phyloP scores from a whole-genome alignment of 768 basidiomycete genomes.

The Calvatia gigantea region DNA sequence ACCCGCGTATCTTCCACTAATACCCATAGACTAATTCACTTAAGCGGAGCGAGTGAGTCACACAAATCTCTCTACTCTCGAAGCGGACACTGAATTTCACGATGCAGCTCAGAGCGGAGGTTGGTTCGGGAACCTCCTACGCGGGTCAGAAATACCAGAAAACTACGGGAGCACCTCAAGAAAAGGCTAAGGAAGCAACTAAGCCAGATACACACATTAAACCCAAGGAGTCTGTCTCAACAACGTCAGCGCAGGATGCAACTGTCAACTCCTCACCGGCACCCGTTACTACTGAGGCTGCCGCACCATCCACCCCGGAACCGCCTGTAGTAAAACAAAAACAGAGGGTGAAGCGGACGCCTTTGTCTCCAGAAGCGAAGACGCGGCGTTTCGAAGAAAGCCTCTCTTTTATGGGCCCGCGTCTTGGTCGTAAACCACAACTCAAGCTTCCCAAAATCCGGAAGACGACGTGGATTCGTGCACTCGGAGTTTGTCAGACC shows the following conservation, averaged over 20 bases:
- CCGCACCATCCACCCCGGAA: constrained; percentile 10
- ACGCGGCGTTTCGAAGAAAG: constrained; percentile 30
- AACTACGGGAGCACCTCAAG: background rate
- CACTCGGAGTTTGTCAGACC: constrained; percentile 47
- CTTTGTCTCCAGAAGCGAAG: constrained; percentile 28
- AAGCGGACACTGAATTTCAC: background rate
- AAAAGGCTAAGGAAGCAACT: background rate
- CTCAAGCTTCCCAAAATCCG: constrained; percentile 33
- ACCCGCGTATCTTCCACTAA: background rate
- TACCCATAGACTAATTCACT: background rate
- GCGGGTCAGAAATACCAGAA: background rate
- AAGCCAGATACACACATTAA: background rate
- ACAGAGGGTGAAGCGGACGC: constrained; percentile 15
- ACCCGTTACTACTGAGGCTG: background rate
- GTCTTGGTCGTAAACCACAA: constrained; percentile 36
- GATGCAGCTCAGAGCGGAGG: background rate
- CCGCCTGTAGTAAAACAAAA: background rate
- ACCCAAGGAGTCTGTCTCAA: background rate
- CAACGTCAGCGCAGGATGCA: background rate
- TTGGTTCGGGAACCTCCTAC: constrained; percentile 2
- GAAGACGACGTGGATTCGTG: constrained; percentile 44
- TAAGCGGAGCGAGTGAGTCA: background rate
- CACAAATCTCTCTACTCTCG: background rate
- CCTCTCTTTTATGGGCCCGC: constrained; percentile 30
- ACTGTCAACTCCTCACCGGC: background rate